Evolutionary conservation across 225 moss, liverwort and hornwort genomes (phyloP).

Genomic region (Rhytidiadelphus loreus): DNA sequence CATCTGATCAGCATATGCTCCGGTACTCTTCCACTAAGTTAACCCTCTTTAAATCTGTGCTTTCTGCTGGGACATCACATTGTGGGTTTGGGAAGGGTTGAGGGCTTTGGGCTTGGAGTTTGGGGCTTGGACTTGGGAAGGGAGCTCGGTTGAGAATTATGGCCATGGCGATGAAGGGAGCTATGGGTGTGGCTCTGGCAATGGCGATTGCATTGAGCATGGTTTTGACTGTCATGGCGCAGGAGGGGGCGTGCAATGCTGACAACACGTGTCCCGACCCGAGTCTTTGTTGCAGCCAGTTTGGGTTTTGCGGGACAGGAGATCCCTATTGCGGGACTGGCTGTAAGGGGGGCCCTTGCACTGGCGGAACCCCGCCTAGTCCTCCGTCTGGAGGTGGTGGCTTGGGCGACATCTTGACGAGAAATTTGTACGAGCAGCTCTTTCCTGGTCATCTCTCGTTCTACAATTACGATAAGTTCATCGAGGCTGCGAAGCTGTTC

Average conservation of each 20-base stretch:
- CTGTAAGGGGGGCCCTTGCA: constrained; percentile 15
- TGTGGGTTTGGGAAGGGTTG: not conserved
- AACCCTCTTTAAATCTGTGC: not conserved
- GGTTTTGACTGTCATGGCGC: not conserved
- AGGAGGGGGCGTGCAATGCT: constrained; percentile 4
- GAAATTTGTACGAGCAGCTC: constrained; percentile 5
- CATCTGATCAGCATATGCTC: not conserved
- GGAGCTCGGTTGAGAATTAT: not conserved
- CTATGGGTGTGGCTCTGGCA: not conserved
- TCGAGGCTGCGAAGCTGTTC: constrained; percentile 16
- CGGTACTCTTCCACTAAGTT: no score
- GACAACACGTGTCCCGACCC: not conserved
- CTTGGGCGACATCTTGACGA: constrained; percentile 13
- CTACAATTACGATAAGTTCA: constrained; percentile 21
- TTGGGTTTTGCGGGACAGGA: not conserved
- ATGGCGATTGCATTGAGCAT: not conserved
- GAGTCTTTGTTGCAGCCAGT: constrained; percentile 10
- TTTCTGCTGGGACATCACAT: not conserved
- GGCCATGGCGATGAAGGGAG: not conserved
- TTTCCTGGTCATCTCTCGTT: constrained; percentile 15
- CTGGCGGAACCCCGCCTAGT: not conserved
- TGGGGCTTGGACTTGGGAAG: not conserved
- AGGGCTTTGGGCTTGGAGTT: not conserved
- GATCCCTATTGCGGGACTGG: not conserved
- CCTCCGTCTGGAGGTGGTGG: not conserved